These are phyloP conservation scores for Mycena amicta DNA, from an alignment of 768 basidiomycete species.

Conservation along the genomic window DNA sequence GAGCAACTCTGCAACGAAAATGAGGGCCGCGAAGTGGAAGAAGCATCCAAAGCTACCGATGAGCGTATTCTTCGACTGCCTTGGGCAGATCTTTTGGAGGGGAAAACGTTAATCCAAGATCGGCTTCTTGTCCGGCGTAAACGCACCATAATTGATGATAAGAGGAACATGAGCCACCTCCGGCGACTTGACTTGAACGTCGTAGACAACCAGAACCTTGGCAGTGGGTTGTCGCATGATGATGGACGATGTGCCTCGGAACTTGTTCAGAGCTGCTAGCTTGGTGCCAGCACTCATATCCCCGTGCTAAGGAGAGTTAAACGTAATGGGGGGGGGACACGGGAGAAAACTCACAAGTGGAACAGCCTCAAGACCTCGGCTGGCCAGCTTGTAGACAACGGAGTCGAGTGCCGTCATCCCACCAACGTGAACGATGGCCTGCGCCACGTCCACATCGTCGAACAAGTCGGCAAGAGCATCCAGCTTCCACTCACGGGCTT, in stretches of 20 bases:
- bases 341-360: slow-evolving; percentile 66
- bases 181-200: slow-evolving; percentile 87
- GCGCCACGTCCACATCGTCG: slow-evolving; percentile 80
- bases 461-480: slow-evolving; percentile 90
- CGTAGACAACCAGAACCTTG: slow-evolving; percentile 89
- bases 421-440: slow-evolving; percentile 87
- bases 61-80: slow-evolving; percentile 96
- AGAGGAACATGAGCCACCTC: slow-evolving; percentile 91
- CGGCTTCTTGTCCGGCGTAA: not conserved
- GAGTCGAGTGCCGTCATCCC: slow-evolving; percentile 85
- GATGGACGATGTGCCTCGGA: slow-evolving; percentile 59
- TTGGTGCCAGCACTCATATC: slow-evolving; percentile 89
- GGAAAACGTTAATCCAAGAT: slow-evolving; percentile 16
- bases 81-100: slow-evolving; percentile 78
- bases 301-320: slow-evolving; percentile 61
- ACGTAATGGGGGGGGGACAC: slow-evolving; percentile 18
- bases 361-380: slow-evolving; percentile 83
- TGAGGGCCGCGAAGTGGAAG: slow-evolving; percentile 5
- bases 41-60: slow-evolving; percentile 57
- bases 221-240: slow-evolving; percentile 67
- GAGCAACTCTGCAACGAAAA: slow-evolving; percentile 63
- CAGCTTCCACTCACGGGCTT: slow-evolving; percentile 92
- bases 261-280: slow-evolving; percentile 82
- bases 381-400: slow-evolving; percentile 88
- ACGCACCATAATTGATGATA: slow-evolving; percentile 90